Base-by-base conservation (phyloP, 495 filamentous ascomycete genomes). In the Xylaria flabelliformis region DNA sequence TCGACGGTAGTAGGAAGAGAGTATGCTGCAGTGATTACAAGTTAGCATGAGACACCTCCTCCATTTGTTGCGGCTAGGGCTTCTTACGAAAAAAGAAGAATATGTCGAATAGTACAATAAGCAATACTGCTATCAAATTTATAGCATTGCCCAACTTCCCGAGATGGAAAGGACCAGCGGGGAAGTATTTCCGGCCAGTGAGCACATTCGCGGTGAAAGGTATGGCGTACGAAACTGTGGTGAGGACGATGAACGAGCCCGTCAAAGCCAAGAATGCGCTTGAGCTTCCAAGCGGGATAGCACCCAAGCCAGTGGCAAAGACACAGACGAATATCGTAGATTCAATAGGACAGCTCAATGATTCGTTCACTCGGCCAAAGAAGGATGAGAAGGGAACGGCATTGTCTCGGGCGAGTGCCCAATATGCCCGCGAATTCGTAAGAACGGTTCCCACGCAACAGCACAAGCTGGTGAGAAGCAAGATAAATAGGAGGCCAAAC, bases 401-500 rank as follows among this genome's bases (percentile, higher is more conserved):
- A 53, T 89, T 85, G 78, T 97, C 94, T 44, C 94, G 90, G 44
- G 92, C 89, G 15, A 97, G 86, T 3, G 92, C 90, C 93, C 93
- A 97, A 74, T 92, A 89, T n/a, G 90, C 91, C n/a, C 94, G 90
- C n/a, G 92, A 91, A 61, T 89, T 88, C 32, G 92, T 95, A 68
- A 95, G 83, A 48, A 91, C 89, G 44, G 89, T 91, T 17, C 92
- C 93, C 62, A 93, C 82, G 32, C 84, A 82, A 70, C 88, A 89
- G 68, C 90, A 84, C 67, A 91, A 73, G 19, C 89, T 89, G 1
- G 90, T 87, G 6, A 92, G 78, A 78, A 92, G 89, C 69, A 91
- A 82, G 64, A 96, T 85, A 74, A 94, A 84, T 34, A 95, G 82
- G 0, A 94, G 87, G 32, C 92, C 94, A 12, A 89, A 86, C 0